Conservation (phyloP, 495 filamentous ascomycete species). For the Xylaria castorea region DNA sequence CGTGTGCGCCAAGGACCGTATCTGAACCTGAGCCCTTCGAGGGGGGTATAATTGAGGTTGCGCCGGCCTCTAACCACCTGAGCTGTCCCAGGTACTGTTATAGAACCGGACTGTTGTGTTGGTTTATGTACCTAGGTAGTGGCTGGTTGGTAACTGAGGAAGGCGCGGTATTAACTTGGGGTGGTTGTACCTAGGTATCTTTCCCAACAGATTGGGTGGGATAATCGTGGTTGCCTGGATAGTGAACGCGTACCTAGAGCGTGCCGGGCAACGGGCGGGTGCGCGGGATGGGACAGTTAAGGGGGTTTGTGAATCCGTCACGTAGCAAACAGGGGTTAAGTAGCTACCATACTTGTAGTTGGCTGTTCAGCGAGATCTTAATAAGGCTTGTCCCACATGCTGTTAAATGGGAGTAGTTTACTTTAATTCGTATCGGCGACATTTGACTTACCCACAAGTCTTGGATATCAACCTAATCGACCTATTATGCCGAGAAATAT, state of each 20-base stretch:
- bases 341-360: not conserved
- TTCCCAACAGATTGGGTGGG: not conserved
- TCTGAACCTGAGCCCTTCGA: conserved; percentile 11
- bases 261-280: not conserved
- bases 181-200: not conserved
- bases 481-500: no score
- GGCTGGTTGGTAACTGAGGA: not conserved
- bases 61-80: not conserved
- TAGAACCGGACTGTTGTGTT: not conserved
- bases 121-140: no score
- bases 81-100: not conserved
- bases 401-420: not conserved
- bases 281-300: no score
- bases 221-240: not conserved
- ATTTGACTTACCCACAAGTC: no score
- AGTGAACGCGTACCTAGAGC: not conserved
- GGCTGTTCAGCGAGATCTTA: not conserved
- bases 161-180: not conserved
- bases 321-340: not conserved
- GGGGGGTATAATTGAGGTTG: not conserved
- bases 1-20: conserved; percentile 12
- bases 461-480: no score
- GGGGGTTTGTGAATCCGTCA: no score
- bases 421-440: no score
- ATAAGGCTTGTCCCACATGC: not conserved